Conservation (phyloP, 148 eudicot genomes). For the Vaccinium vitisidaea region DNA sequence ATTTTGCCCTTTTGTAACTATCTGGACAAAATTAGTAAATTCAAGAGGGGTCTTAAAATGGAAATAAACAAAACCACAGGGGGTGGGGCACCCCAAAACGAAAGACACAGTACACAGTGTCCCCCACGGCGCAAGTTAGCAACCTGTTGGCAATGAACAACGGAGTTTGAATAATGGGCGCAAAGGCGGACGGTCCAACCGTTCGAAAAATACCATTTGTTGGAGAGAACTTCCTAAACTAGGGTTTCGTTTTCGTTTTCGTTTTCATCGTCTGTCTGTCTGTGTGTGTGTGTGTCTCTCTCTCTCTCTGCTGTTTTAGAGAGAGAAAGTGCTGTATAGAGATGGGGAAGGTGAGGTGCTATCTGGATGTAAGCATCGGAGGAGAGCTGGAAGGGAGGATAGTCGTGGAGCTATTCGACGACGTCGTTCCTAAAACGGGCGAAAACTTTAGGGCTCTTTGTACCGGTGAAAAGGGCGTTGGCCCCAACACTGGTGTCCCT, state of each 20-base stretch:
- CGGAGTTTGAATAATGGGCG: slow-evolving; percentile 20
- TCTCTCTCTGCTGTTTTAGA: background rate
- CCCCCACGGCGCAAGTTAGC: slow-evolving; percentile 10
- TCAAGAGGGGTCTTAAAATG: background rate
- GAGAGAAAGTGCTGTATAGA: background rate
- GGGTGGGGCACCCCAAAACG: background rate
- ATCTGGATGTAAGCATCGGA: slow-evolving; percentile 71
- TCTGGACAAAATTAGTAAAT: background rate
- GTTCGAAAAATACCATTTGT: background rate
- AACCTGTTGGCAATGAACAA: background rate
- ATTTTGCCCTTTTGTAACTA: background rate
- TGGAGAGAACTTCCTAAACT: background rate
- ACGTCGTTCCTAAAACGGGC: slow-evolving; percentile 75
- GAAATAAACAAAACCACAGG: background rate
- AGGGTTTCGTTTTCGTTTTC: background rate
- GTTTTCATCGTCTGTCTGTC: background rate
- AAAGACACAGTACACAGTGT: background rate
- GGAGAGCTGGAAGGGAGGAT: slow-evolving; percentile 76
- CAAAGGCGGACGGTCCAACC: background rate
- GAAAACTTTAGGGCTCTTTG: slow-evolving; percentile 91
- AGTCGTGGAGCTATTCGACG: slow-evolving; percentile 57
- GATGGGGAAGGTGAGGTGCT: slow-evolving; percentile 53
- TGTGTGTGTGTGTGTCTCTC: too few species aligned
- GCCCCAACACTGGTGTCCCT: slow-evolving; percentile 48
- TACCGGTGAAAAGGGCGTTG: slow-evolving; percentile 70